Evolutionary conservation across 2,329 filamentous ascomycete species (phyloP).

Genomic region (Fusarium annulatum): DNA sequence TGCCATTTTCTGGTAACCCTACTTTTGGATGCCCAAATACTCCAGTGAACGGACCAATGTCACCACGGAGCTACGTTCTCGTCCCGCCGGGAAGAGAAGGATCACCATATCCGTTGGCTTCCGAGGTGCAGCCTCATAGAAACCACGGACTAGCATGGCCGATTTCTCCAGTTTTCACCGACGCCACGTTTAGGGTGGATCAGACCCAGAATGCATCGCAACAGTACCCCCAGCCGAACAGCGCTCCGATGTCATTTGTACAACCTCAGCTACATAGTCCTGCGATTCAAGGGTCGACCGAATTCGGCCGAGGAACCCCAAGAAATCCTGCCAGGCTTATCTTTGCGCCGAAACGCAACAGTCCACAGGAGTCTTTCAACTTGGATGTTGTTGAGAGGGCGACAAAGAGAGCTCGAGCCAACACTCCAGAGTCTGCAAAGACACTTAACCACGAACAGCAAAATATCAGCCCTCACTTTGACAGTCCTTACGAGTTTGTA

Average conservation of each 20-base stretch:
- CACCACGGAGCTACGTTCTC: neutral
- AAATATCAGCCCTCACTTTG: constrained; percentile 43
- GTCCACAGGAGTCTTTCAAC: constrained; percentile 21
- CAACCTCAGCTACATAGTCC: constrained; percentile 29
- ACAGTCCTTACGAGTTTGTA: constrained; percentile 33
- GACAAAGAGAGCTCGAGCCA: constrained; percentile 59
- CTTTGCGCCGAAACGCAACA: constrained; percentile 18
- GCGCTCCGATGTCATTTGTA: constrained; percentile 24
- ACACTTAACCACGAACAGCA: constrained; percentile 60
- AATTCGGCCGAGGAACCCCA: constrained; percentile 16
- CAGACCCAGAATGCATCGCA: constrained; percentile 56
- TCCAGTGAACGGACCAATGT: neutral
- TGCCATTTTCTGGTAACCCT: neutral
- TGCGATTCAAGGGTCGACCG: constrained; percentile 2
- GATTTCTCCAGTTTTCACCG: constrained; percentile 32
- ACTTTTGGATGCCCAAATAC: neutral
- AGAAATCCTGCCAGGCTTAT: constrained; percentile 4
- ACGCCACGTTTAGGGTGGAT: constrained; percentile 25
- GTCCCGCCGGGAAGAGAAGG: neutral
- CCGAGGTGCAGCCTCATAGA: constrained; percentile 58
- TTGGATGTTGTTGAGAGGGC: constrained; percentile 47
- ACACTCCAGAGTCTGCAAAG: constrained; percentile 50
- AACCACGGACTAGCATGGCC: constrained; percentile 43
- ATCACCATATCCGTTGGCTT: constrained; percentile 50
- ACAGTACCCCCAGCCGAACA: constrained; percentile 48